Conservation (phyloP, 768 basidiomycete species). For the Tephrocybe sp. region DNA sequence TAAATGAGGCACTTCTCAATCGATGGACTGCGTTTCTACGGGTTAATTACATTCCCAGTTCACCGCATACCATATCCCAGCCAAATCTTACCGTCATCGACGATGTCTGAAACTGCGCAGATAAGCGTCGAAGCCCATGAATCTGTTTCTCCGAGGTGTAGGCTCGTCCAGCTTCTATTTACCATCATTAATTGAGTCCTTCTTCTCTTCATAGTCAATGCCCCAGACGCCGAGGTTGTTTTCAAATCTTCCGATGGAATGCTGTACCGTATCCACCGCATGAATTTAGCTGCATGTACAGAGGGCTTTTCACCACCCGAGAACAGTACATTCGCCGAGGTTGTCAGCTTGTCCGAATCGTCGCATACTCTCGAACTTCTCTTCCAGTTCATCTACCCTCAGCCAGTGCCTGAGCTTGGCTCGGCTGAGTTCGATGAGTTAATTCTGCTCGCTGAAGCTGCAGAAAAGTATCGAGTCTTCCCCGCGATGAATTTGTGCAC, state of each 20-base stretch:
- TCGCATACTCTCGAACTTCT: conserved; percentile 6
- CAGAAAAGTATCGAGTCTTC: conserved; percentile 21
- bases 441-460: conserved; percentile 17
- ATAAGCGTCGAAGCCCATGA: too few species aligned
- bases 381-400: conserved; percentile 8
- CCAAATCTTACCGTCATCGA: too few species aligned
- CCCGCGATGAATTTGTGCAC: conserved; percentile 19
- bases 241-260: not conserved
- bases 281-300: not conserved
- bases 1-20: too few species aligned
- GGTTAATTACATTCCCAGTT: too few species aligned
- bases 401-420: conserved; percentile 1
- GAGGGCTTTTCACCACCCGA: conserved; percentile 1
- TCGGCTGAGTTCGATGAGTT: not conserved
- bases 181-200: too few species aligned
- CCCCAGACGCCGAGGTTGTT: not conserved
- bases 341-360: conserved; percentile 1
- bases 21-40: too few species aligned
- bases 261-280: conserved; percentile 5
- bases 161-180: too few species aligned
- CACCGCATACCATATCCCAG: too few species aligned
- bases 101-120: too few species aligned
- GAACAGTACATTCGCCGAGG: not conserved
- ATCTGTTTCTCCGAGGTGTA: too few species aligned
- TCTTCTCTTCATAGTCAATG: not conserved